These are phyloP conservation scores for Vigna reflexopilosa DNA, from an alignment of 306 rosid genomes.

Conservation along the genomic window DNA sequence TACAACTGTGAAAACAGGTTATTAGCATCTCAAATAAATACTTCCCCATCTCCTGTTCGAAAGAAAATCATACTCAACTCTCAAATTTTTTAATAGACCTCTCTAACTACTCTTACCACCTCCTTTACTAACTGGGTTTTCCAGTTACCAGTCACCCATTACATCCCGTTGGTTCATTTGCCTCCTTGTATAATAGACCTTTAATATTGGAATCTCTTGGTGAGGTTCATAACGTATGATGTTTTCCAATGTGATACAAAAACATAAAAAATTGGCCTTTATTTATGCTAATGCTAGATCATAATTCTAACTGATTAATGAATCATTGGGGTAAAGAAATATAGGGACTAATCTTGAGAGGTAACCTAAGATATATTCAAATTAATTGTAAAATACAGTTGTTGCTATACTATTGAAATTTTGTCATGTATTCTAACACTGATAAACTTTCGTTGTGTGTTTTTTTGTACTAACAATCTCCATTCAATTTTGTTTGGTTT, in stretches of 20 bases:
- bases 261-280: not conserved
- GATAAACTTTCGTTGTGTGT: not conserved
- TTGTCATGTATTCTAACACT: not conserved
- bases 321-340: too few species aligned
- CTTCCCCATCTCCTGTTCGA: not conserved
- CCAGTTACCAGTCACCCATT: not conserved
- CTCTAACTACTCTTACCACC: not conserved
- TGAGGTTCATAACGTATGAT: not conserved
- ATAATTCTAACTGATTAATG: not conserved
- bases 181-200: not conserved
- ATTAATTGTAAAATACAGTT: not conserved
- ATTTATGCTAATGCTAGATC: not conserved
- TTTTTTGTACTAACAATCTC: not conserved
- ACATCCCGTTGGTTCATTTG: not conserved
- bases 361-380: too few species aligned
- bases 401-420: not conserved
- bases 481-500: slow-evolving; percentile 23
- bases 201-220: not conserved
- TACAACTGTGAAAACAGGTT: not conserved
- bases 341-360: too few species aligned
- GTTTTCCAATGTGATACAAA: not conserved
- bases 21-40: not conserved
- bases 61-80: not conserved
- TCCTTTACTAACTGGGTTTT: not conserved
- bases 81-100: not conserved